Evolutionary conservation across 2,329 filamentous ascomycete genomes (phyloP).

Genomic region (Coniochaeta sp.): DNA sequence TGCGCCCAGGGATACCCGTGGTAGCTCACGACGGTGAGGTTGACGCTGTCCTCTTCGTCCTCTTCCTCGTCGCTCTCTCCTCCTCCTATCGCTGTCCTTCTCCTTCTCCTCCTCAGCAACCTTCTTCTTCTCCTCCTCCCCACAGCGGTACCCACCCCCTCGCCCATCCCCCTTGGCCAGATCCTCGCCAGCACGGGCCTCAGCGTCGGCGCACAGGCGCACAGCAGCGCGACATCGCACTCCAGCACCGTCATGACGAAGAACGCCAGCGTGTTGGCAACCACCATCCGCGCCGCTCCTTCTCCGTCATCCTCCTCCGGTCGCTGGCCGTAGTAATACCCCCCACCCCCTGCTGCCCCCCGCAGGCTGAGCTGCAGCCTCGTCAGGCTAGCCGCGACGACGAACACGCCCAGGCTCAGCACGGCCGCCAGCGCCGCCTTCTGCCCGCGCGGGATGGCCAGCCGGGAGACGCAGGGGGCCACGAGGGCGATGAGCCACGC

Average conservation of each 20-base stretch:
- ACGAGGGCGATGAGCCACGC: slow-evolving; percentile 34
- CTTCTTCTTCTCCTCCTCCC: background rate
- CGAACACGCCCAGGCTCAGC: slow-evolving; percentile 35
- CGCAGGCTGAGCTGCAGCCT: slow-evolving; percentile 22
- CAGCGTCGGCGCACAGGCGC: slow-evolving; percentile 25
- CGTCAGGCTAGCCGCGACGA: slow-evolving; percentile 26
- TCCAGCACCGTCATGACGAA: slow-evolving; percentile 28
- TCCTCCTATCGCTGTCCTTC: background rate
- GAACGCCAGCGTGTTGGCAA: slow-evolving; percentile 20
- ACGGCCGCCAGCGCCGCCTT: slow-evolving; percentile 35
- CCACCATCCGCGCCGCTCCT: background rate
- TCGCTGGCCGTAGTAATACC: slow-evolving; percentile 13
- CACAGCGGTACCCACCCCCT: background rate
- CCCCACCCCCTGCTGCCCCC: too few relatives aligned
- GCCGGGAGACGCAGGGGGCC: slow-evolving; percentile 28
- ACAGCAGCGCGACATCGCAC: slow-evolving; percentile 26
- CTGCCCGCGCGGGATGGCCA: slow-evolving; percentile 31
- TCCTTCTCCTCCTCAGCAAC: slow-evolving; percentile 1
- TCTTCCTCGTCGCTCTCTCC: background rate
- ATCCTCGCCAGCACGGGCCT: slow-evolving; percentile 19
- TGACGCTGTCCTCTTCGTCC: slow-evolving; percentile 12
- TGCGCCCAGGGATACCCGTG: slow-evolving; percentile 23
- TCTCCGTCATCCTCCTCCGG: slow-evolving; percentile 7
- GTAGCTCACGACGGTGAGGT: slow-evolving; percentile 21
- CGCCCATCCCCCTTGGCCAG: slow-evolving; percentile 16